Evolutionary conservation across 2,329 filamentous ascomycete species (phyloP).

Genomic region (Colletotrichum limetticola): DNA sequence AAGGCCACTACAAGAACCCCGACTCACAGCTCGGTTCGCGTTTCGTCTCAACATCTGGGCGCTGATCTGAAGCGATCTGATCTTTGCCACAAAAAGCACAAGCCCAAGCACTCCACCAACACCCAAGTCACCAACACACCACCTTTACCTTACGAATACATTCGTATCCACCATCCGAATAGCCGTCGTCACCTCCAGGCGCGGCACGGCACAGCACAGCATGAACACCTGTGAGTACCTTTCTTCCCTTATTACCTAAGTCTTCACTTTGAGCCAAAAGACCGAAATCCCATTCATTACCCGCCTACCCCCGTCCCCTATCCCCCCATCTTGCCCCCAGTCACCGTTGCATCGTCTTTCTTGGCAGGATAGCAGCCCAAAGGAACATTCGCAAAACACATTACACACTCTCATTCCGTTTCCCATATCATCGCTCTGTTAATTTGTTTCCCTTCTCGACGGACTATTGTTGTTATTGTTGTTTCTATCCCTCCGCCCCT

Average conservation of each 20-base stretch:
- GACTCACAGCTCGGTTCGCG: slow-evolving; percentile 32
- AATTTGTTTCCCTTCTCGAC: neutral
- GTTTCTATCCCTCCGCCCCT: neutral
- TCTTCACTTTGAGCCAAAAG: neutral
- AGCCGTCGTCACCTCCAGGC: neutral
- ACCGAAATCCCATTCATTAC: neutral
- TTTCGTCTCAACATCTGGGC: slow-evolving; percentile 30
- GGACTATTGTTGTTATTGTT: neutral
- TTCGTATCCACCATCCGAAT: neutral
- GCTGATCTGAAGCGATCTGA: slow-evolving; percentile 33
- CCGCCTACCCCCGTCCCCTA: neutral
- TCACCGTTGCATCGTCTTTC: slow-evolving; percentile 4
- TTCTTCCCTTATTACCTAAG: neutral
- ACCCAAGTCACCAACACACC: neutral
- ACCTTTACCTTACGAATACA: neutral
- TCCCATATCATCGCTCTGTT: neutral
- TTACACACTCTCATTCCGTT: neutral
- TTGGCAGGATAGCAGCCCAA: neutral
- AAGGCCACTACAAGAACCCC: slow-evolving; percentile 1
- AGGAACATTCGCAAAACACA: slow-evolving; percentile 1
- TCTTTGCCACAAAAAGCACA: slow-evolving; percentile 27
- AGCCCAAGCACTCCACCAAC: slow-evolving; percentile 7
- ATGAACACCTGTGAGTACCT: slow-evolving; percentile 32
- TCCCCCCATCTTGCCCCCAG: neutral
- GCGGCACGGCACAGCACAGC: neutral